Evolutionary conservation across 2,329 filamentous ascomycete genomes (phyloP), one percentile per base, ranked within the genome.

Genomic region (Achaetomium macrosporum): DNA sequence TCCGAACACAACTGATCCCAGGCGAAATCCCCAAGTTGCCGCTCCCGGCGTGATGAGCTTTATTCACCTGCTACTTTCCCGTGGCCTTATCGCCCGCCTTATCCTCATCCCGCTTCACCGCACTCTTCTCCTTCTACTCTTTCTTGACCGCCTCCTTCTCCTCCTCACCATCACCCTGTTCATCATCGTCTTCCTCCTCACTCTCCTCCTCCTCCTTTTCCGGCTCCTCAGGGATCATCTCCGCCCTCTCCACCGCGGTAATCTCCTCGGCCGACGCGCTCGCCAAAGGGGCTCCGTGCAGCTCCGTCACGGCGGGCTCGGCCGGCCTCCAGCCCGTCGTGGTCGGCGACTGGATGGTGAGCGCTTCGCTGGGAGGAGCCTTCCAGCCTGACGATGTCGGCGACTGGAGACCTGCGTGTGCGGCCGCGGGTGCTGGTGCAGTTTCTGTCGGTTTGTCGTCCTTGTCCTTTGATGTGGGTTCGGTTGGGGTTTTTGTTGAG

Each of bases 371-470:
- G 31, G 59, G 54, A 10, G 61, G 59, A 12, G 61, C 61, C 49
- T 65, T 68, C 74, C 73, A 76, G n/a, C 71, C 69, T 8, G 70
- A 67, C 10, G 69, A 69, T 8, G 71, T 75, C 1, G 75, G 73
- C 1, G 73, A 76, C 55, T 76, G 75, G 19, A 77, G 66, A 5
- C 69, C 70, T 5, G 42, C 43, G 6, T 53, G n/a, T 13, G 45
- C n/a, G 8, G 45, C 25, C n/a, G 42, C 20, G 30, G 35, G 7
- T n/a, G n/a, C n/a, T n/a, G n/a, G n/a, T n/a, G n/a, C n/a, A n/a
- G n/a, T n/a, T n/a, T 13, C 15, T n/a, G 35, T n/a, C 13, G 35
- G 35, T 16, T 8, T 37, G 11, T 13, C 13, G 35, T 13, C 35
- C 33, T 15, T 16, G 37, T 29, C 11, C 2, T 19, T 36, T 19